Conservation (phyloP, 352 stramenopile species). For the Pythium dissimile region DNA sequence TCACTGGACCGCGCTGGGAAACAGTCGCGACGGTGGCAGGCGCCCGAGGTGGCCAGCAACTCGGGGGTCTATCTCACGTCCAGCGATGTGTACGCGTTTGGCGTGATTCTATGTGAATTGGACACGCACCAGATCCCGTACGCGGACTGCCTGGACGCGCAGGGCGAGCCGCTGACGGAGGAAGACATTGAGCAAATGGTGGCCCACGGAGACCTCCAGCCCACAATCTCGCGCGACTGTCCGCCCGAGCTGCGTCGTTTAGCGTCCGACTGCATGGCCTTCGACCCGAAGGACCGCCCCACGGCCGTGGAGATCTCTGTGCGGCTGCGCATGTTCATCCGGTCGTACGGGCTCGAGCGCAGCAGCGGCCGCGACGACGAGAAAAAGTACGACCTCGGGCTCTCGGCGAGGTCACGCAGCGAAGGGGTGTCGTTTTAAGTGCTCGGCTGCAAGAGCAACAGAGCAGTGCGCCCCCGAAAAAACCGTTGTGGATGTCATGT, state of each 20-base stretch:
- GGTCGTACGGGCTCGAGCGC: slow-evolving; percentile 17
- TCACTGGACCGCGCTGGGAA: slow-evolving; percentile 8
- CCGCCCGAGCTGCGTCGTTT: slow-evolving; percentile 12
- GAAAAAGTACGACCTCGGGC: slow-evolving; percentile 7
- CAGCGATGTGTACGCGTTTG: slow-evolving; percentile 23
- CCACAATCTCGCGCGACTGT: slow-evolving; percentile 16
- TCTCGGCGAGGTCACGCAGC: background rate
- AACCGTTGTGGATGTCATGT: too few species aligned
- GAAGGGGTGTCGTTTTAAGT: slow-evolving; percentile 3
- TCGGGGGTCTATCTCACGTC: slow-evolving; percentile 5
- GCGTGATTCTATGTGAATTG: slow-evolving; percentile 22
- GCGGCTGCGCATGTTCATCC: slow-evolving; percentile 19
- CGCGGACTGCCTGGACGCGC: slow-evolving; percentile 12
- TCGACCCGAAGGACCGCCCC: slow-evolving; percentile 14
- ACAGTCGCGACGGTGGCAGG: slow-evolving; percentile 16
- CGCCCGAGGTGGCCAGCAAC: slow-evolving; percentile 11
- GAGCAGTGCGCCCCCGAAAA: too few species aligned
- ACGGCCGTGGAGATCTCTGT: slow-evolving; percentile 16
- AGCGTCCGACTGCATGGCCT: slow-evolving; percentile 16
- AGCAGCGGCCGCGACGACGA: slow-evolving; percentile 2
- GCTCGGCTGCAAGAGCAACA: too few species aligned
- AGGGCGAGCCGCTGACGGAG: slow-evolving; percentile 10
- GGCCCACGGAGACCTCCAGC: slow-evolving; percentile 9
- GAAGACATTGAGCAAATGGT: slow-evolving; percentile 12
- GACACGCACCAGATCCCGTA: slow-evolving; percentile 21